Base-by-base conservation (phyloP, 116 monocot species). In the Papilionanthe hybrid region DNA sequence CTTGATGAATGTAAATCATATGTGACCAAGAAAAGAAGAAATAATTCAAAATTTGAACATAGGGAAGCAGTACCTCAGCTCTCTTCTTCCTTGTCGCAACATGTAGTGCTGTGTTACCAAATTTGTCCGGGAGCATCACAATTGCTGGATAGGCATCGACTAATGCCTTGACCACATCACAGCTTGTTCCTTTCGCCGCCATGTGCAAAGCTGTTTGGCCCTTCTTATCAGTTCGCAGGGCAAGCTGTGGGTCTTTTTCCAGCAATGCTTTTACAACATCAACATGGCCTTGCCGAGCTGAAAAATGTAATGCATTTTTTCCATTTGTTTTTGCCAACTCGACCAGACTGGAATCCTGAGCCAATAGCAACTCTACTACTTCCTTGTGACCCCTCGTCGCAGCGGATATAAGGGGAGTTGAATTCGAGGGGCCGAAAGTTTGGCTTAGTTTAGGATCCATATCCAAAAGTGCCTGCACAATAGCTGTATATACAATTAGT, bases 201-300 rank as follows among this genome's bases (percentile, higher is more conserved):
- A 97, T 92, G 80, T 94, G 96, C 49, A 97, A 81, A 66, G 96
- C 89, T 66, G 94, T 94, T 77, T 97, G 96, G 19, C 96, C 96
- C 75, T 96, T 96, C 84, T 90, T 96, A 80, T 96, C 96, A 57
- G 92, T 93, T 67, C 89, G 92, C 44, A 90, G 57, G n/a, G 93
- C 93, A 78, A 96, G 84, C 78, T 90, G 92, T 20, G 92, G 83
- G 78, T 96, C 93, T 44, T 82, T 89, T 0, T 84, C 80, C 18
- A 96, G 85, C 67, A 96, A 72, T 67, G 85, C 86, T 58, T 85
- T 88, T 5, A 92, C 96, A 60, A 93, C 86, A 75, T 93, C 93
- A 8, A 84, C 83, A 78, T 96, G 93, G 23, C 96, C 96, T 45
- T 87, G 79, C 49, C 96, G 87, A 13, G 89, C 87, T 81, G 93